These are phyloP conservation scores for Fraxinus sp. DNA, from an alignment of 305 asterid species.

Conservation along the genomic window DNA sequence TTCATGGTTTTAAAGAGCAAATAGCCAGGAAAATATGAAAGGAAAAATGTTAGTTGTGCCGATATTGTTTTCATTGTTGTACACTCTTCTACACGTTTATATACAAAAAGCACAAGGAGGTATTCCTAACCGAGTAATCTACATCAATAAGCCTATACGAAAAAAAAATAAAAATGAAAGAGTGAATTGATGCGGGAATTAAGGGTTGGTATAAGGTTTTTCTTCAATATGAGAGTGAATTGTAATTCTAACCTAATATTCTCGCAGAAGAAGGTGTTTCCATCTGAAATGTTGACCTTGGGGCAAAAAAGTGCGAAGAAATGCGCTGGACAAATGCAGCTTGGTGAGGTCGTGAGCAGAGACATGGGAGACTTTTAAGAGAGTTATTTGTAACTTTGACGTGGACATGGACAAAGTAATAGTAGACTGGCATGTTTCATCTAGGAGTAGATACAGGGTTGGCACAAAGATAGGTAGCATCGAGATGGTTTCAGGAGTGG, in stretches of 20 bases:
- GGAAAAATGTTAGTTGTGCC: too few relatives aligned
- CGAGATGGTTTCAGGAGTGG: too few relatives aligned
- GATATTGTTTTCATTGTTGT: too few relatives aligned
- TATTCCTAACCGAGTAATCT: background rate
- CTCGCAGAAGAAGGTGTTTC: background rate
- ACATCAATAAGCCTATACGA: background rate
- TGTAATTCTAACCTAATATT: background rate
- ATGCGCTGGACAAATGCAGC: background rate
- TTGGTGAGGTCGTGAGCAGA: background rate
- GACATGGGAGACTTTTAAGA: background rate
- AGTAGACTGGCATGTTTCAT: too few relatives aligned
- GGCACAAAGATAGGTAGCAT: too few relatives aligned
- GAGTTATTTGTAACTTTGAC: background rate
- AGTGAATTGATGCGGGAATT: background rate
- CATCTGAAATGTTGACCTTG: background rate
- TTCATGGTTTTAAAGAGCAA: too few relatives aligned
- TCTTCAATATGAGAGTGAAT: background rate
- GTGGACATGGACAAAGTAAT: too few relatives aligned
- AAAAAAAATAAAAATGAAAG: background rate
- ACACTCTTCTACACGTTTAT: too few relatives aligned
- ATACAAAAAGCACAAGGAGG: background rate
- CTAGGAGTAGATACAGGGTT: too few relatives aligned
- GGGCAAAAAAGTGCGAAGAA: background rate
- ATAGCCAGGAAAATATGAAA: too few relatives aligned
- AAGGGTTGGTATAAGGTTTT: background rate